Evolutionary conservation across 1,284 basidiomycete genomes (phyloP), one percentile per base, ranked within the genome.

Genomic region (Coniophora puteana): DNA sequence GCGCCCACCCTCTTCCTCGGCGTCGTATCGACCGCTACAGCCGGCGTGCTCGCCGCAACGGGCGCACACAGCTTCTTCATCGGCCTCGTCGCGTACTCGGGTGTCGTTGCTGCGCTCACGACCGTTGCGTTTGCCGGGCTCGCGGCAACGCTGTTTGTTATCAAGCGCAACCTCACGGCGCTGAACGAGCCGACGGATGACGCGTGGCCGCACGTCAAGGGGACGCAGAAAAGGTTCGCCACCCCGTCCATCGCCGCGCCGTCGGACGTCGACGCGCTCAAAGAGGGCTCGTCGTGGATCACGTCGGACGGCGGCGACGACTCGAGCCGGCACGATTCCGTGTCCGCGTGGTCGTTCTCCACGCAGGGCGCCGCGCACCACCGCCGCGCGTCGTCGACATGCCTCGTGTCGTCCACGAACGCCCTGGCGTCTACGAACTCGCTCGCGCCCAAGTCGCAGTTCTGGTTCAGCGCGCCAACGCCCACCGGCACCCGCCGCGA

Each of bases 281-380:
- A 77, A 28, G 82, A 85, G 47, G 80, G 82, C 35, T 76, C 75
- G 41, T 85, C 83, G 13, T 86, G 84, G 83, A 76, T 87, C 44
- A 83, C 83, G 2, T 85, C 83, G 33, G 70, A 74, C 30, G 68
- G 73, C 4, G 71, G 68, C 48, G 68, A 73, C 4, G 71, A 68
- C 48, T 61, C 68, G 43, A 76, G 79, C n/a, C 72, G 69, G 27
- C 74, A 65, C 40, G 68, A 72, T 34, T 82, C 80, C 1, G 60
- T 76, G 14, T 84, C 81, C 8, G 71, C 72, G 14, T 85, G 82
- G 72, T 84, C 82, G 1, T 83, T 84, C 58, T 79, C 80, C 1
- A 83, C 81, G 1, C 75, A 77, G 51, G n/a, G n/a, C n/a, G 72
- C 78, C 36, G 75, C 75, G 5, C 51, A 52, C 24, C 49, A 57